Base-by-base conservation (phyloP, 2,329 filamentous ascomycete species). In the Periconia macrospinosa region DNA sequence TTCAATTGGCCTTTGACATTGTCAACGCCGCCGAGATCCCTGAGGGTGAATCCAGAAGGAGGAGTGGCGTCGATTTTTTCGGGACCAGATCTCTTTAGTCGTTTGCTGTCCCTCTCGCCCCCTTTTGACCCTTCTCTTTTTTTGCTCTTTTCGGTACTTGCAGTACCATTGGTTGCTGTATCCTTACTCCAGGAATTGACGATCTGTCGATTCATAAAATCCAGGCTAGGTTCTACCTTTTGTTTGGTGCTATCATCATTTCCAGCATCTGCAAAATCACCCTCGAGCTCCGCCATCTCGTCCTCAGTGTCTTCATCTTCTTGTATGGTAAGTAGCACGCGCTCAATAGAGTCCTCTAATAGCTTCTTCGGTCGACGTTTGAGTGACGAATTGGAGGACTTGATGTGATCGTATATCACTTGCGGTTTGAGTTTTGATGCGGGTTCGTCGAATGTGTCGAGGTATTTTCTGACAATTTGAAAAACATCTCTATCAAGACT, bases 281-380 rank as follows among this genome's bases (percentile, higher is more conserved):
- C 61, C 68, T 81, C 69, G 72, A 84, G 62, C 13, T 69, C 59
- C 71, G 74, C 52, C 71, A 81, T 81, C 33, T 83, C 82, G 30
- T 80, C 78, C 20, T 83, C 81, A 15, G 79, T 81, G 14, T 79
- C 72, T 55, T 86, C 83, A 60, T 90, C 85, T 59, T 81, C 78
- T 51, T 86, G 88, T 6, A 93, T 79, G 17, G 91, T 85, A 8
- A 87, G 83, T 15, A 97, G 77, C 0, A 92, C 91, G 8, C 91
- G 82, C 57, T 96, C 91, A 58, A 97, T 91, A 35, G 89, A 88
- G 58, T 94, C 90, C 71, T 96, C 90, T 1, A 97, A 77, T 0
- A 88, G 80, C 56, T 86, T 87, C 73, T 94, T 96, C 40, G 91
- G 91, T 61, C 89, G 86, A 19, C 94, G 82, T 58, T 90, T 91